Percentiles rank a stretch among this genome's conserved stretches.
phyloP scores from a whole-genome alignment of 177 flowering plant species.

The Tripterygium wilfordii region DNA sequence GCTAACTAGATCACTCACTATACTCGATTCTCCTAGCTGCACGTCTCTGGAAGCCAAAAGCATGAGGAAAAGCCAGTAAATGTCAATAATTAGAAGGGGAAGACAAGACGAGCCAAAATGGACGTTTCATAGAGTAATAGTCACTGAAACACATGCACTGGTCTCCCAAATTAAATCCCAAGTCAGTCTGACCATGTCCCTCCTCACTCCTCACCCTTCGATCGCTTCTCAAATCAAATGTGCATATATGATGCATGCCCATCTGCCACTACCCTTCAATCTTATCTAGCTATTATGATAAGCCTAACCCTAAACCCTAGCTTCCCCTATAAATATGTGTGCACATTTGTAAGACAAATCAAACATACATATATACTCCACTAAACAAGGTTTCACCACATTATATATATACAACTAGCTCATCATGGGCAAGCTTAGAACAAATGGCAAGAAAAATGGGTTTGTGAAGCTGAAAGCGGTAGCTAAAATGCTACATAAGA shows the following conservation, averaged over 20 bases:
- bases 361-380: neutral
- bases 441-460: neutral
- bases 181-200: neutral
- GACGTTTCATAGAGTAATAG: slow-evolving; percentile 14
- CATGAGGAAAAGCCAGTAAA: too few relatives aligned
- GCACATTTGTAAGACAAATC: neutral
- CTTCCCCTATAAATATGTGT: neutral
- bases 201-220: neutral
- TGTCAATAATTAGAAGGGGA: slow-evolving; percentile 1
- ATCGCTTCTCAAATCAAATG: too few relatives aligned
- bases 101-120: slow-evolving; percentile 8
- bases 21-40: too few relatives aligned
- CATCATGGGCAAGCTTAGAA: slow-evolving; percentile 6
- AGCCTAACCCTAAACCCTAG: neutral
- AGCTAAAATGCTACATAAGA: slow-evolving; percentile 9
- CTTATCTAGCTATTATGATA: too few relatives aligned
- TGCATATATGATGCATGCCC: too few relatives aligned
- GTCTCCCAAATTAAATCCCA: slow-evolving; percentile 14
- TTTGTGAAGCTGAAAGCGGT: slow-evolving; percentile 6
- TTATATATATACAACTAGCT: neutral
- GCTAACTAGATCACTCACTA: too few relatives aligned
- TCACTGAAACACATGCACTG: slow-evolving; percentile 23
- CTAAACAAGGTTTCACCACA: too few relatives aligned
- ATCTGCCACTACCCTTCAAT: neutral
- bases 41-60: too few relatives aligned